Base-by-base conservation (phyloP, 441 rosid genomes). In the Eutrema salsugineum region DNA sequence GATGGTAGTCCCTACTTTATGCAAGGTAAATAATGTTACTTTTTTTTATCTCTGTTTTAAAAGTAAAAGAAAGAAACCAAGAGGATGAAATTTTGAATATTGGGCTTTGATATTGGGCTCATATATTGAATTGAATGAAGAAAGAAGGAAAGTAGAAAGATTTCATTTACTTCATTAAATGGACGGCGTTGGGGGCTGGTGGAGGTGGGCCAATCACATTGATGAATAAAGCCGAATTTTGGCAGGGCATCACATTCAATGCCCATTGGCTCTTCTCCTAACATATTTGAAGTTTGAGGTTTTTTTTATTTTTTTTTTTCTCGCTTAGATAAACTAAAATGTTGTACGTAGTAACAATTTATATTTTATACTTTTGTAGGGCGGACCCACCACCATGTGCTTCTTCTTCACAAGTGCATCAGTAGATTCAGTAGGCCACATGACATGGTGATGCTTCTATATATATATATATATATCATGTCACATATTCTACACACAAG, bases 91-190 rank as follows among this genome's bases (percentile, higher is more conserved):
- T 11, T 65, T 50, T 65, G 15, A n/a, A 27, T 15, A 7, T 38
- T 67, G 73, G 73, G 74, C 67, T 70, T 61, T 10, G 30, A 27
- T 48, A 5, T 6, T 48, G 74, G 74, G 60, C 66, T 50, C 19
- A 5, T 11, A 36, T 28, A 35, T 35, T 8, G 50, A 16, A 49
- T 27, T 15, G 5, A 30, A 28, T 40, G 61, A 51, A 40, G 55
- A 20, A 63, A 11, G 39, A 64, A 46, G 43, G 64, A 72, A 46
- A 46, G 65, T 64, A 55, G 11, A 20, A 6, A 32, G n/a, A 40
- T 17, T 40, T 42, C 24, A 50, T 43, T 50, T 63, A 62, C 56
- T 63, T 27, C 59, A 46, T 47, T 72, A 12, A 72, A 72, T 72
- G 64, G 60, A 22, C 5, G 47, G 30, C 44, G 22, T 63, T 63